Conservation (phyloP, 306 rosid genomes). For the Vicia faba region DNA sequence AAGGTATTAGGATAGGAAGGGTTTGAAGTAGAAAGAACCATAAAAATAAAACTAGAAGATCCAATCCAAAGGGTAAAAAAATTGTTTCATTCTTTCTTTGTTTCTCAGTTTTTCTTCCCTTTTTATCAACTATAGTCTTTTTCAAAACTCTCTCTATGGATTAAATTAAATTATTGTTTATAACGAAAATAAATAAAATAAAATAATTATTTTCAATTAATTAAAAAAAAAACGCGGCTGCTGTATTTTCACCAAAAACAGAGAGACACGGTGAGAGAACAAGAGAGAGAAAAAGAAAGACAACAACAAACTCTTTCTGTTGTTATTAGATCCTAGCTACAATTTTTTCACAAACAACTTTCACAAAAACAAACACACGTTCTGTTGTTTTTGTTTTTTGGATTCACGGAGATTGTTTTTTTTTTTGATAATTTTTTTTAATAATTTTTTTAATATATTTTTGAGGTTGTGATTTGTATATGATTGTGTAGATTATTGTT, state of each 20-base stretch:
- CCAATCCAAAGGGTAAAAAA: slow-evolving; percentile 32
- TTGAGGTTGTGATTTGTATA: slow-evolving; percentile 41
- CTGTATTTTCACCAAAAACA: slow-evolving; percentile 62
- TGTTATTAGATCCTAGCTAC: slow-evolving; percentile 50
- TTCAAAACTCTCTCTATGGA: slow-evolving; percentile 2
- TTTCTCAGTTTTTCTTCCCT: slow-evolving; percentile 24
- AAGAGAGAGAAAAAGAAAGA: slow-evolving; percentile 42
- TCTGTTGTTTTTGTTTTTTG: neutral
- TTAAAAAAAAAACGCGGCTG: slow-evolving; percentile 67
- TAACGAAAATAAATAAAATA: slow-evolving; percentile 32
- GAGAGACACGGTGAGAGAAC: slow-evolving; percentile 47
- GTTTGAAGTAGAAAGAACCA: slow-evolving; percentile 32
- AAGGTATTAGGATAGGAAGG: slow-evolving; percentile 12
- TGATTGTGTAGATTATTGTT: slow-evolving; percentile 53
- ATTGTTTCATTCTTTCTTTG: neutral
- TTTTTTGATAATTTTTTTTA: neutral
- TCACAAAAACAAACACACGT: slow-evolving; percentile 10
- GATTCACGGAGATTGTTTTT: slow-evolving; percentile 25
- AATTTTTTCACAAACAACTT: slow-evolving; percentile 24
- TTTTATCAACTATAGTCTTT: slow-evolving; percentile 25
- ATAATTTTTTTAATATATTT: neutral
- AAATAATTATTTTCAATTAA: slow-evolving; percentile 22
- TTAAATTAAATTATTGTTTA: slow-evolving; percentile 23
- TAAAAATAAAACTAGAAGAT: neutral
- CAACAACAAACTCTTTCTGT: slow-evolving; percentile 37